Evolutionary conservation across 2,329 filamentous ascomycete genomes (phyloP).

Genomic region (Hypocreales sp.): DNA sequence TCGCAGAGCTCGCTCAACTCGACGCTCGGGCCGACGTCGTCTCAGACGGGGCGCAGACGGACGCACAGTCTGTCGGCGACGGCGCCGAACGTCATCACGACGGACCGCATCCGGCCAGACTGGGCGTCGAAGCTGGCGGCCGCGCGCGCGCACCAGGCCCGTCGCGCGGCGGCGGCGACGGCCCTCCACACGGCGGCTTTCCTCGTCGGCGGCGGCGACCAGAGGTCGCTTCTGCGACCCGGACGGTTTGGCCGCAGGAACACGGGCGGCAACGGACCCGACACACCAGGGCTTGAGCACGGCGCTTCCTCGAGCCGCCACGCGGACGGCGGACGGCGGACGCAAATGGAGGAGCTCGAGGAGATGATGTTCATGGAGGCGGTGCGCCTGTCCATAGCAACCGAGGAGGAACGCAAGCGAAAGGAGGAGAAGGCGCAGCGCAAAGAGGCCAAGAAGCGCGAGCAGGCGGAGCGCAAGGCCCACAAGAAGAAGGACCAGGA

Average conservation of each 20-base stretch:
- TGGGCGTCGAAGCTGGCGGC: constrained; percentile 83
- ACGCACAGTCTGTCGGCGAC: constrained; percentile 59
- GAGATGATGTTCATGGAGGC: constrained; percentile 99
- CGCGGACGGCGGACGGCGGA: constrained; percentile 17
- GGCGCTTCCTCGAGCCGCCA: constrained; percentile 4
- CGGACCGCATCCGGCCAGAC: constrained; percentile 81
- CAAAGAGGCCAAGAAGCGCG: constrained; percentile 73
- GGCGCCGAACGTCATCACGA: constrained; percentile 77
- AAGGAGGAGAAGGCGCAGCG: constrained; percentile 41
- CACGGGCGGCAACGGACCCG: constrained; percentile 21
- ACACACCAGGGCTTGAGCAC: constrained; percentile 11
- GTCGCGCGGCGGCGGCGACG: constrained; percentile 82
- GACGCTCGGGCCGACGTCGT: constrained; percentile 24
- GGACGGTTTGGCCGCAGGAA: constrained; percentile 43
- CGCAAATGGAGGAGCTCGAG: constrained; percentile 72
- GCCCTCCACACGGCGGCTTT: constrained; percentile 92
- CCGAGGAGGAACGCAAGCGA: constrained; percentile 81
- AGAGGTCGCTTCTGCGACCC: constrained; percentile 27
- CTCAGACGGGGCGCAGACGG: constrained; percentile 25
- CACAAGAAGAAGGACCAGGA: constrained; percentile 42
- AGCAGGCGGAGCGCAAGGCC: constrained; percentile 71
- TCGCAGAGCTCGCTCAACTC: constrained; percentile 70
- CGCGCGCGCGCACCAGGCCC: constrained; percentile 70
- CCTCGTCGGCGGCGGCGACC: constrained; percentile 53
- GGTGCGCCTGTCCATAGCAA: constrained; percentile 75